These are phyloP conservation scores for Omphalotus olearius DNA, from an alignment of 1,284 basidiomycete genomes.

Conservation along the genomic window DNA sequence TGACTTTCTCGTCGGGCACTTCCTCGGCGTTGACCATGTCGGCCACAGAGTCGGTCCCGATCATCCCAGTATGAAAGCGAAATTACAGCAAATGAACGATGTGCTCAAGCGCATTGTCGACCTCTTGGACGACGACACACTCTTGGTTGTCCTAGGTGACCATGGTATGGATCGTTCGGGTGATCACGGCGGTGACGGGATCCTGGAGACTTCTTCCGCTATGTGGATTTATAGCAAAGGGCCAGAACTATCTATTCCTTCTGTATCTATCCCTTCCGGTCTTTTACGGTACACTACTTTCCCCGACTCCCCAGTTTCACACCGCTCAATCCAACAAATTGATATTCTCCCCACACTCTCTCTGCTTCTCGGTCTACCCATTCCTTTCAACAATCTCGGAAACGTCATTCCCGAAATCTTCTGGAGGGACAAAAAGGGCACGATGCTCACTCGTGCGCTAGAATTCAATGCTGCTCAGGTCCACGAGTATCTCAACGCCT, in stretches of 20 bases:
- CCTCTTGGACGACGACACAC: conserved; percentile 72
- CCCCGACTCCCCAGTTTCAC: conserved; percentile 50
- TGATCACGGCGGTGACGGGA: conserved; percentile 93
- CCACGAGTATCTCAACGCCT: conserved; percentile 71
- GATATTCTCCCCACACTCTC: conserved; percentile 90
- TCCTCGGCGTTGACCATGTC: conserved; percentile 96
- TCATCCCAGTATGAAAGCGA: conserved; percentile 82
- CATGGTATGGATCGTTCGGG: conserved; percentile 97
- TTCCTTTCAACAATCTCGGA: conserved; percentile 96
- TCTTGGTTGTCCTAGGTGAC: conserved; percentile 91
- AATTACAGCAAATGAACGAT: conserved; percentile 85
- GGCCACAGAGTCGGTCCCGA: conserved; percentile 93
- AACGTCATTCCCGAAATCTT: conserved; percentile 91
- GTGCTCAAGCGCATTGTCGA: conserved; percentile 72
- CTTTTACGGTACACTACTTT: conserved; percentile 56
- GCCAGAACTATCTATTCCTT: conserved; percentile 33
- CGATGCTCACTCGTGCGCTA: conserved; percentile 50
- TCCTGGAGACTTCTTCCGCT: conserved; percentile 81
- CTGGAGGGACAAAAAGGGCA: conserved; percentile 34
- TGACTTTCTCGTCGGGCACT: conserved; percentile 88
- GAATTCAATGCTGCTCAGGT: conserved; percentile 78
- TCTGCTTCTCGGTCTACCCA: conserved; percentile 88
- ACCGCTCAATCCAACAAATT: conserved; percentile 86
- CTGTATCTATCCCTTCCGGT: conserved; percentile 36
- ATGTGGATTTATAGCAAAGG: conserved; percentile 91